Conservation (phyloP, 2,329 filamentous ascomycete species). For the Aspergillus pseudoterreus region DNA sequence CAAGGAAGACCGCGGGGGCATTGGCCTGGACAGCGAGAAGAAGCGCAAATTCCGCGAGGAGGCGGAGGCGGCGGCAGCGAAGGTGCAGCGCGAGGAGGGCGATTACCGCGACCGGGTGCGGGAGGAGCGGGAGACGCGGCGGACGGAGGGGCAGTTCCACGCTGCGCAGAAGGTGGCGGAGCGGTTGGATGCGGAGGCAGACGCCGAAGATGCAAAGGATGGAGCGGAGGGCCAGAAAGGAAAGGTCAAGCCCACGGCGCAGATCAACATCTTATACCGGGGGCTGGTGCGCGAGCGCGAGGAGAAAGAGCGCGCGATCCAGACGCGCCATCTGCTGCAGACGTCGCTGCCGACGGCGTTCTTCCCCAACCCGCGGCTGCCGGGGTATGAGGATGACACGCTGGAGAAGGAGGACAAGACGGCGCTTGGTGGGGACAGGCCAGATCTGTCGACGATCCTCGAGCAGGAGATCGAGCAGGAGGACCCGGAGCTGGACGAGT, state of each 20-base stretch:
- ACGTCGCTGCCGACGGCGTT: slow-evolving; percentile 32
- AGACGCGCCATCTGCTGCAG: slow-evolving; percentile 31
- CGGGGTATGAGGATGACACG: slow-evolving; percentile 64
- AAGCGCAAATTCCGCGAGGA: slow-evolving; percentile 71
- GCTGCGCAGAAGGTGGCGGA: slow-evolving; percentile 83
- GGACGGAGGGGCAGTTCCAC: slow-evolving; percentile 65
- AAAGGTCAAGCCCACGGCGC: slow-evolving; percentile 53
- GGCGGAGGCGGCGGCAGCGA: slow-evolving; percentile 56
- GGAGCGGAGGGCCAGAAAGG: slow-evolving; percentile 10
- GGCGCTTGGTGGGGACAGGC: slow-evolving; percentile 60
- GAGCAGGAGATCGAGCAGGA: slow-evolving; percentile 65
- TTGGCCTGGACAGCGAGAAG: slow-evolving; percentile 78
- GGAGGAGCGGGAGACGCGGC: slow-evolving; percentile 64
- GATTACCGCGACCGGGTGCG: slow-evolving; percentile 72
- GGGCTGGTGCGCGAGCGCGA: slow-evolving; percentile 67
- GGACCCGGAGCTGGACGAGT: slow-evolving; percentile 74
- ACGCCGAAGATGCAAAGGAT: slow-evolving; percentile 12
- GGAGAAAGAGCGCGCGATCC: slow-evolving; percentile 48
- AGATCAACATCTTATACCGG: slow-evolving; percentile 76
- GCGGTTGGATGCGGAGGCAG: slow-evolving; percentile 61
- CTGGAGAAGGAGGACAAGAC: slow-evolving; percentile 69
- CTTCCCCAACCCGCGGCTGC: slow-evolving; percentile 45
- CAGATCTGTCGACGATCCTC: slow-evolving; percentile 35
- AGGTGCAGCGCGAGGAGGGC: slow-evolving; percentile 59
- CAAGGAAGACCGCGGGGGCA: slow-evolving; percentile 77